phyloP scores from a whole-genome alignment of 2,329 filamentous ascomycete species.

The Xenosphaeropsis pyriputrescens region DNA sequence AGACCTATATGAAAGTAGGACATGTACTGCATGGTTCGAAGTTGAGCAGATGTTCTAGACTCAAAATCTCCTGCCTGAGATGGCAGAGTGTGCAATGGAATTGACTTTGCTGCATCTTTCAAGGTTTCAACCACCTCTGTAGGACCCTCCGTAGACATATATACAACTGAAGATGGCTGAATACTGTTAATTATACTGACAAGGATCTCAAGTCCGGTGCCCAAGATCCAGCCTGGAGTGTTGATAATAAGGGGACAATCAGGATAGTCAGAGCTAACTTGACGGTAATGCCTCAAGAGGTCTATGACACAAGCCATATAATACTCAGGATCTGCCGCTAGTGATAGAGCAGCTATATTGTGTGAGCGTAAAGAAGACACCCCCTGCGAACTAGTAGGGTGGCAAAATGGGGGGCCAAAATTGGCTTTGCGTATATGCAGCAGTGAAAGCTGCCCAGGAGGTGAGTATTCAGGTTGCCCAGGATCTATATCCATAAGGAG shows the following conservation, averaged over 20 bases:
- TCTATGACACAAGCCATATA: conserved; percentile 51
- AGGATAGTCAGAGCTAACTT: conserved; percentile 21
- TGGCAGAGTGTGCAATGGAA: conserved; percentile 35
- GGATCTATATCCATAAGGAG: conserved; percentile 61
- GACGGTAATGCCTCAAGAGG: conserved; percentile 42
- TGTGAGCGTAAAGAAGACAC: conserved; percentile 42
- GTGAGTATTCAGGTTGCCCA: conserved; percentile 60
- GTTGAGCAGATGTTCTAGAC: conserved; percentile 45
- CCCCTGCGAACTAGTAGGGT: conserved; percentile 26
- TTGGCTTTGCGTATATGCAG: conserved; percentile 44
- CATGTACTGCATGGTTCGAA: conserved; percentile 64
- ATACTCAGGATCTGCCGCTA: conserved; percentile 50
- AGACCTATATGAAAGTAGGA: conserved; percentile 54
- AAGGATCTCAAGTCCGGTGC: conserved; percentile 53
- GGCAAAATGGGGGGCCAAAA: conserved; percentile 52
- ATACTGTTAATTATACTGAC: conserved; percentile 36
- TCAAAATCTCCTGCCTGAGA: conserved; percentile 41
- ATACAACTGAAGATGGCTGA: conserved; percentile 46
- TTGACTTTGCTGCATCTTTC: conserved; percentile 21
- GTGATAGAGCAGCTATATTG: conserved; percentile 47
- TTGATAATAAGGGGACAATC: conserved; percentile 53
- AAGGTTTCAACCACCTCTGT: conserved; percentile 39
- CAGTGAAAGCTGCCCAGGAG: conserved; percentile 56
- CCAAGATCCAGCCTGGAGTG: conserved; percentile 60
- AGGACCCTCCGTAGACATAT: conserved; percentile 52